A percentile compares a stretch with the other conserved stretches of the same genome.
These are phyloP conservation scores for Xanthoparmelia taractica DNA, from an alignment of 495 filamentous ascomycete genomes.

Conservation along the genomic window DNA sequence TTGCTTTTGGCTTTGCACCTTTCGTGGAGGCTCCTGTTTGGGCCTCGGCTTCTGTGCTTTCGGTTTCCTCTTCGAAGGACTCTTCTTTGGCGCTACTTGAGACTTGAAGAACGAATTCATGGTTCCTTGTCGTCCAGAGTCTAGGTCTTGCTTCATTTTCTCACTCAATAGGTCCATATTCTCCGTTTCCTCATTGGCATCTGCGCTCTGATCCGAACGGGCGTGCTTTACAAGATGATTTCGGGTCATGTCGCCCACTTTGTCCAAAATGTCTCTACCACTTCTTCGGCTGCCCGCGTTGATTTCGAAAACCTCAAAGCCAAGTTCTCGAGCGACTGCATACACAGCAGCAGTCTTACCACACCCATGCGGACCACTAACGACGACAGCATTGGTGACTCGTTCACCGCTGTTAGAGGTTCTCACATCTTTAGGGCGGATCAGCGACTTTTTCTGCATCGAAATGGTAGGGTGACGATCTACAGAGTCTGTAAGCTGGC, in stretches of 20 bases:
- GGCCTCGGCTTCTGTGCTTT: slow-evolving; percentile 30
- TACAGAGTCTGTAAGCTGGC: slow-evolving; percentile 58
- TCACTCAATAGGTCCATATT: slow-evolving; percentile 30
- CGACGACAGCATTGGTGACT: slow-evolving; percentile 55
- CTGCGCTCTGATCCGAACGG: slow-evolving; percentile 25
- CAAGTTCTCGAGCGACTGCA: slow-evolving; percentile 91
- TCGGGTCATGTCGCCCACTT: slow-evolving; percentile 89
- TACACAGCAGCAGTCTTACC: slow-evolving; percentile 92
- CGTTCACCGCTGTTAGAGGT: slow-evolving; percentile 37
- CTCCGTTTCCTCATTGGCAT: slow-evolving; percentile 34
- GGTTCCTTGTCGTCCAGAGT: slow-evolving; percentile 62
- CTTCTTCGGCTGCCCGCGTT: slow-evolving; percentile 74
- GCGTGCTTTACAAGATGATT: slow-evolving; percentile 77
- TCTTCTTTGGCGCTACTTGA: slow-evolving; percentile 30
- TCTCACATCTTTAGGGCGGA: slow-evolving; percentile 48
- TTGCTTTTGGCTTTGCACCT: slow-evolving; percentile 63
- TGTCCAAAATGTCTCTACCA: slow-evolving; percentile 85
- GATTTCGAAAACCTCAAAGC: slow-evolving; percentile 92
- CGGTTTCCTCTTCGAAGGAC: slow-evolving; percentile 27
- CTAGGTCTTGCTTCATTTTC: slow-evolving; percentile 49
- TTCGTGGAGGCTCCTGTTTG: slow-evolving; percentile 18
- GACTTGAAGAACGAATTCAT: slow-evolving; percentile 76
- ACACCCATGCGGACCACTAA: slow-evolving; percentile 85
- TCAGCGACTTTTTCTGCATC: slow-evolving; percentile 51
- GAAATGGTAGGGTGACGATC: slow-evolving; percentile 40